These are phyloP conservation scores for Cladosporium sp. DNA, from an alignment of 2,329 filamentous ascomycete species.

Conservation along the genomic window DNA sequence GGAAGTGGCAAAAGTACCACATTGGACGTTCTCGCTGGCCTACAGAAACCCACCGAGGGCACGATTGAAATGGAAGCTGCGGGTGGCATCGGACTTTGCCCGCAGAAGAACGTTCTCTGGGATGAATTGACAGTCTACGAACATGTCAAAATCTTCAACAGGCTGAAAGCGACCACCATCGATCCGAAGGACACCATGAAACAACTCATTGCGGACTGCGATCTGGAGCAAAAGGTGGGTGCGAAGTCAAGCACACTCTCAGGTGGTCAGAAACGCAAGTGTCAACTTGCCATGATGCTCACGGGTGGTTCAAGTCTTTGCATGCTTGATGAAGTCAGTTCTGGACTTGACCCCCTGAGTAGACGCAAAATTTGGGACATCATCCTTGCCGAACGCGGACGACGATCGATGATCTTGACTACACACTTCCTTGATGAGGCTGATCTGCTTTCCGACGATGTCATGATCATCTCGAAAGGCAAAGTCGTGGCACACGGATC, in stretches of 20 bases:
- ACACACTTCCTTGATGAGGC: slow-evolving; percentile 95
- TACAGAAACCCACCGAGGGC: slow-evolving; percentile 74
- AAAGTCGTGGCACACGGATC: slow-evolving; percentile 79
- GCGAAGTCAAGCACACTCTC: slow-evolving; percentile 76
- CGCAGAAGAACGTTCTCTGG: slow-evolving; percentile 94
- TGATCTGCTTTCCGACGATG: slow-evolving; percentile 83
- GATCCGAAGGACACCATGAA: slow-evolving; percentile 61
- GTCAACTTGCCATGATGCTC: slow-evolving; percentile 93
- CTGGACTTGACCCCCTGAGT: slow-evolving; percentile 82
- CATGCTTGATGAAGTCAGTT: slow-evolving; percentile 88
- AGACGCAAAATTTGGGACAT: slow-evolving; percentile 94
- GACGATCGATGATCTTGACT: slow-evolving; percentile 79
- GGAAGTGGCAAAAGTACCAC: slow-evolving; percentile 90
- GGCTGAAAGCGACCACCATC: slow-evolving; percentile 68
- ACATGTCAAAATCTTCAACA: slow-evolving; percentile 81
- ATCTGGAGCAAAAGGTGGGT: slow-evolving; percentile 71
- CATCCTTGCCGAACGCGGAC: slow-evolving; percentile 77
- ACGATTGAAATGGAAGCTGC: slow-evolving; percentile 74
- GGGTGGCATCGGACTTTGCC: slow-evolving; percentile 81
- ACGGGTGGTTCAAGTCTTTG: slow-evolving; percentile 86
- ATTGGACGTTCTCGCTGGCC: slow-evolving; percentile 80
- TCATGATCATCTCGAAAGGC: slow-evolving; percentile 84
- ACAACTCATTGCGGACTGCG: slow-evolving; percentile 68
- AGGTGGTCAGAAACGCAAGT: slow-evolving; percentile 87
- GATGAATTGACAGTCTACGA: slow-evolving; percentile 83